Evolutionary conservation across 495 filamentous ascomycete species (phyloP), one percentile per base, ranked within the genome.

Genomic region (Penicillium herquei): DNA sequence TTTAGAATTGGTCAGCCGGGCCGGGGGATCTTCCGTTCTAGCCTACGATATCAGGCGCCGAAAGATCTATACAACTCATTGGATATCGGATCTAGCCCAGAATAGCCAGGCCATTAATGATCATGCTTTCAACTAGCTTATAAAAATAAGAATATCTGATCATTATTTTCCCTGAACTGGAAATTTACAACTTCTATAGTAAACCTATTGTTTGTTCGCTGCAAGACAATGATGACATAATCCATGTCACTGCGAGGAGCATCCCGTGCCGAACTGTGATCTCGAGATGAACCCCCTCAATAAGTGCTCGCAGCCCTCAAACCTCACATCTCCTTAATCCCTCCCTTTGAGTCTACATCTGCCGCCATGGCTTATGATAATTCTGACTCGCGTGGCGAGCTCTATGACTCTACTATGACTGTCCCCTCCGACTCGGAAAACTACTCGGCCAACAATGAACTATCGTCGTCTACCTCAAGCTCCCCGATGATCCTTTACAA

Each of bases 391-490:
- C 64, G 53, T 58, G 71, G 81, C 61, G 82, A 86, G 61, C 81
- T 96, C 63, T 82, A 89, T 68, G 84, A 89, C 67, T 95, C 88
- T 54, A 81, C 85, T 62, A 76, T 93, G 68, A 96, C 89, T n/a
- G 88, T 92, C 62, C 90, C 82, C 51, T 93, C 88, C 35, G 90
- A 95, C 78, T 92, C 86, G 75, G 90, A 95, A 73, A 91, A 90
- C 72, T 96, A 95, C 69, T 89, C 87, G 13, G 83, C 82, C 47
- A 85, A 80, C 70, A 81, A 89, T 56, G 76, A 88, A 39, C 65
- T 78, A 40, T 84, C 82, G 10, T 76, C 81, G 0, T 88, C 87
- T 3, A 85, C 84, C 0, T 85, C 85, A 2, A 85, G 84, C 45
- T 85, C 89, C 3, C 90, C 88, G 14, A 71, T 98, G 58, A 86